Evolutionary conservation across 2,329 filamentous ascomycete species (phyloP).

Genomic region (Aspergillus sp.): DNA sequence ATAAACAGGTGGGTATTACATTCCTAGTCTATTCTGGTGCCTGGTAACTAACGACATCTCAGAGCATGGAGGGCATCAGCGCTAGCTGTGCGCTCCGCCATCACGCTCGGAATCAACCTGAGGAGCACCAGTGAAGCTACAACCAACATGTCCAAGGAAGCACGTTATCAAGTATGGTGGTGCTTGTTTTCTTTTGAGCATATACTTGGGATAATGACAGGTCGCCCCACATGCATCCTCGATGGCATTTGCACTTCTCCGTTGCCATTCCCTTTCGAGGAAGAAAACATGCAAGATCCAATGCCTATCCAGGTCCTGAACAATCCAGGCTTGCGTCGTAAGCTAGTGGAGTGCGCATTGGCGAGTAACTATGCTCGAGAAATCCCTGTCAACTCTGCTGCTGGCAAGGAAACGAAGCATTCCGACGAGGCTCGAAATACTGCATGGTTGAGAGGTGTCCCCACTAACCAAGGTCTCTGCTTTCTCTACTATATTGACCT

Average conservation of each 20-base stretch:
- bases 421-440: slow-evolving; percentile 17
- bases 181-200: slow-evolving; percentile 37
- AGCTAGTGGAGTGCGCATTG: slow-evolving; percentile 20
- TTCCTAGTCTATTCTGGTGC: not conserved
- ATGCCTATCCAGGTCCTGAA: slow-evolving; percentile 25
- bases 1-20: slow-evolving; percentile 31
- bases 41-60: slow-evolving; percentile 2
- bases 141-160: slow-evolving; percentile 32
- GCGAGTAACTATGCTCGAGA: slow-evolving; percentile 23
- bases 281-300: slow-evolving; percentile 28
- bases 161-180: slow-evolving; percentile 40
- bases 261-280: slow-evolving; percentile 33
- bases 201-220: slow-evolving; percentile 38
- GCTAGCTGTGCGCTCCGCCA: slow-evolving; percentile 34
- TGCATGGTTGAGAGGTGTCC: slow-evolving; percentile 27
- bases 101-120: slow-evolving; percentile 37
- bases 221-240: slow-evolving; percentile 33
- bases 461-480: slow-evolving; percentile 26
- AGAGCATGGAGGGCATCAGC: slow-evolving; percentile 37
- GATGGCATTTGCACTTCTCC: slow-evolving; percentile 36
- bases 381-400: slow-evolving; percentile 22
- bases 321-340: slow-evolving; percentile 20
- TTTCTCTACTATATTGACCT: slow-evolving; percentile 34
- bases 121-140: slow-evolving; percentile 31
- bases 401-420: slow-evolving; percentile 15